Conservation (phyloP, 768 basidiomycete genomes). For the Phylloporus sp. region DNA sequence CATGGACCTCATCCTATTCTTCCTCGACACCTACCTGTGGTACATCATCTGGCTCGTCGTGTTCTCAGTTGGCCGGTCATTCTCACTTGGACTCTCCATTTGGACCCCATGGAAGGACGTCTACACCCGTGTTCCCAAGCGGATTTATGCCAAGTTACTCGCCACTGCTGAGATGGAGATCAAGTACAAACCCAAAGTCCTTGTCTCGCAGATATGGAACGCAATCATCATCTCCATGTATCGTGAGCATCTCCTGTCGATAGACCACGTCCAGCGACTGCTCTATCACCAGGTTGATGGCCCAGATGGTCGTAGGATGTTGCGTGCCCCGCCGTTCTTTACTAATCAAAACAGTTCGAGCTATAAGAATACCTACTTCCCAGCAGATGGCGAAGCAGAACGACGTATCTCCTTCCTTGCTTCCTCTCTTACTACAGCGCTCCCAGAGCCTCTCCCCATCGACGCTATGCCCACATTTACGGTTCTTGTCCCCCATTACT, state of each 20-base stretch:
- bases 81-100: slow-evolving; percentile 89
- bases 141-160: slow-evolving; percentile 95
- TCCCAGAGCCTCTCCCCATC: slow-evolving; percentile 93
- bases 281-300: slow-evolving; percentile 96
- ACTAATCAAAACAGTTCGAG: slow-evolving; percentile 79
- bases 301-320: slow-evolving; percentile 82
- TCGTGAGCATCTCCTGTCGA: slow-evolving; percentile 94
- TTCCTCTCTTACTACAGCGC: slow-evolving; percentile 90
- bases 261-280: slow-evolving; percentile 96
- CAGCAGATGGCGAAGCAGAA: slow-evolving; percentile 90
- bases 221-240: slow-evolving; percentile 99
- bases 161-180: slow-evolving; percentile 98
- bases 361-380: slow-evolving; percentile 85
- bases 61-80: slow-evolving; percentile 87
- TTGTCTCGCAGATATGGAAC: slow-evolving; percentile 99
- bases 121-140: slow-evolving; percentile 91
- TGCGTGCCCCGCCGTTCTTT: slow-evolving; percentile 98
- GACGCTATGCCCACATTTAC: slow-evolving; percentile 99
- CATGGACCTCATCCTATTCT: slow-evolving; percentile 97
- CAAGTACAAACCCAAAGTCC: slow-evolving; percentile 99
- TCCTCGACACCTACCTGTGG: slow-evolving; percentile 99
- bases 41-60: slow-evolving; percentile 99
- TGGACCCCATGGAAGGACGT: slow-evolving; percentile 99
- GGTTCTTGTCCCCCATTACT: slow-evolving; percentile 98
- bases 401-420: slow-evolving; percentile 99